Base-by-base conservation (phyloP, 2,329 filamentous ascomycete species). In the Nigrospora oryzae region DNA sequence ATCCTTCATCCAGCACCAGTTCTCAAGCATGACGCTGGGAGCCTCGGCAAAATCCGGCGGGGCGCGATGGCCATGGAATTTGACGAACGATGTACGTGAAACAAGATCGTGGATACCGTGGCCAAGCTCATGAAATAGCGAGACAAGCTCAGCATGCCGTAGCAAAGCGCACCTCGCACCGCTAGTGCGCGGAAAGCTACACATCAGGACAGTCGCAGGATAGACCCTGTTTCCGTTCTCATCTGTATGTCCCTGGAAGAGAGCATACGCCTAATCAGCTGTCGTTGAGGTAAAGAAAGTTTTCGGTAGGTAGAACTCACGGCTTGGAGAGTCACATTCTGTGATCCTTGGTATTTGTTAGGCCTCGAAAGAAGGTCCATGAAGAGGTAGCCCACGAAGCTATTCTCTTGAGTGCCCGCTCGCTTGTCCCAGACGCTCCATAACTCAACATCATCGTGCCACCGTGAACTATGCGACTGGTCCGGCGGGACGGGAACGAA, bases 361-460 rank as follows among this genome's bases (percentile, higher is more conserved):
- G 74, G 69, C 32, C 75, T 64, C 11, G 72, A 74, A 48, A 74
- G 66, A 5, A 79, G 61, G 55, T 79, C 75, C 7, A 76, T 63
- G 51, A 78, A 79, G 7, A 80, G 62, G 52, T 77, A 80, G 13
- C 76, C 76, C 14, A 79, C 70, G 52, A 79, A 79, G 4, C 43
- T 49, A 1, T n/a, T n/a, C n/a, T 68, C 67, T 7, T 10, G 5
- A 17, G 55, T 61, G 17, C 71, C 71, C 39, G 71, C 67, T 12
- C 72, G 66, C 15, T 74, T 68, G 45, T 81, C 73, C 72, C 76
- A 79, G 6, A 80, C 75, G 32, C 67, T 68, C 61, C 76, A 81
- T 30, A 76, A 61, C 43, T 77, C 67, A 3, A 79, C 71, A 38
- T 76, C 71, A 14, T 70, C 62, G 45, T 79, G 74, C 76, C 76